Evolutionary conservation across 1,284 basidiomycete species (phyloP), one percentile per base, ranked within the genome.

Genomic region (Ceratobasidium sp.): DNA sequence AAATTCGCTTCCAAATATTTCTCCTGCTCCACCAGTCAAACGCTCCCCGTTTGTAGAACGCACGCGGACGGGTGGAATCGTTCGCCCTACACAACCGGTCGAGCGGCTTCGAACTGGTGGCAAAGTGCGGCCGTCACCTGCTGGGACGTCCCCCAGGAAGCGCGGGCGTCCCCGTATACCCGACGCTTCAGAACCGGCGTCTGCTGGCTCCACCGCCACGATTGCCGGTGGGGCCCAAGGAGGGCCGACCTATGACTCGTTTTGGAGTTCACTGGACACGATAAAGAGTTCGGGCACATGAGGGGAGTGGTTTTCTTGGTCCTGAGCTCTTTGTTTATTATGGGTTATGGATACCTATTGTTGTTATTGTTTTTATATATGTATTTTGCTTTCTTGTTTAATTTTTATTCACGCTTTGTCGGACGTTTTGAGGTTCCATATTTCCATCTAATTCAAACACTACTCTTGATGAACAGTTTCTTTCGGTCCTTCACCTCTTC

Each of bases 71-170:
- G 73, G 73, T 27, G 73, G 73, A 18, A 65, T 75, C n/a, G 62
- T 75, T 41, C 73, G 73, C 4, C 2, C 60, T 10, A 20, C 66
- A 18, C 60, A 75, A n/a, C 60, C 60, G n/a, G 27, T 57, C 20
- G 73, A 75, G 38, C 62, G 73, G 23, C 73, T 75, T 41, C 46
- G 73, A 20, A 75, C 73, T 2, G 73, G 73, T 44, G 73, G 73
- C 12, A 75, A 75, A 57, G 73, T 75, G 10, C 48, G 62, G 44
- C 16, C 73, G 4, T 35, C 60, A n/a, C 48, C 33, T 7, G 27
- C 23, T 46, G 69, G 48, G 50, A 35, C 52, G 57, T 75, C 73
- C 27, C 73, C 73, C 14, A 75, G 66, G 73, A 75, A 75, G 27
- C 73, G 73, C 6, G 73, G 73, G 12, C 48, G 73, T 38, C 73